Evolutionary conservation across 768 basidiomycete species (phyloP), one percentile per base, ranked within the genome.

Genomic region (Podaxis pistillaris): DNA sequence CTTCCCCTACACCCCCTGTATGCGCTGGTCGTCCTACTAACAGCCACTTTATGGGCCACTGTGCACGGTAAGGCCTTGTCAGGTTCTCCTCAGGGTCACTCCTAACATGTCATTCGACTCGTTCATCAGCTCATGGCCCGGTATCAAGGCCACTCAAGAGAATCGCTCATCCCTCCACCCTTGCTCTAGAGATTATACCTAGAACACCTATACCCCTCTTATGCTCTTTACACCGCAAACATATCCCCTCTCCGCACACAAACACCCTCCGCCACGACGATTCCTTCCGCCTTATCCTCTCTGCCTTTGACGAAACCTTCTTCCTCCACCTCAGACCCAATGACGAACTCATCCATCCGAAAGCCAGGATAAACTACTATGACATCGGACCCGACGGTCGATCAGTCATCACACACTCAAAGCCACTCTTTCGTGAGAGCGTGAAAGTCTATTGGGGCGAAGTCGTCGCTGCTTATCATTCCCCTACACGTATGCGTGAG

Each of bases 291-390:
- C 80, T 93, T 56, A 84, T 83, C 30, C 74, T 93, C 56, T 79
- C 86, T 47, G 88, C 86, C 9, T 89, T 88, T 67, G 81, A 81
- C 65, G 81, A 89, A 46, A 82, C 79, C 28, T 89, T 86, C 69
- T 78, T 88, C 69, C 80, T 94, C 50, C 89, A 93, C 68, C 79
- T 94, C 54, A 84, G 83, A 17, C 92, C 93, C 7, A 93, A 91
- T 70, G 84, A 89, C 65, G 78, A 91, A 65, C 84, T 94, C 64
- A 78, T 94, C 56, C 91, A 93, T 69, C 87, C 91, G 47, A 83
- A 88, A 57, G 92, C 92, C 1, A 84, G 87, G 46, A 80, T 93
- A 61, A 84, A 82, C 56, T 88, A 88, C 74, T 86, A 85, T 71
- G 74, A 77, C n/a, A 79, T 77, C 22, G 72, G 71, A 7, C 69